phyloP scores from a whole-genome alignment of 2,329 filamentous ascomycete species.

The Gnomoniopsis sp. region DNA sequence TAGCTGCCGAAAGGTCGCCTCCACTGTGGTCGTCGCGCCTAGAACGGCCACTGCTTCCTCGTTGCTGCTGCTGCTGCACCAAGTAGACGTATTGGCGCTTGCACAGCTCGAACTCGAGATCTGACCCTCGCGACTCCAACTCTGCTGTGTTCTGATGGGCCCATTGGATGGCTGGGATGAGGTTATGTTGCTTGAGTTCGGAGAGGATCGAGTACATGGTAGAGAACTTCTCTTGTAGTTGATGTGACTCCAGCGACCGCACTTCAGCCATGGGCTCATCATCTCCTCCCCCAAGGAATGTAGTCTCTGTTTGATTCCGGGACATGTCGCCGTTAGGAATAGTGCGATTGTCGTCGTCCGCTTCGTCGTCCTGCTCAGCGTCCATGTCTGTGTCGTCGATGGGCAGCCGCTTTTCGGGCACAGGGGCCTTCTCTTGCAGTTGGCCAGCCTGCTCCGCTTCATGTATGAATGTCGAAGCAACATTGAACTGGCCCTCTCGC shows the following conservation, averaged over 20 bases:
- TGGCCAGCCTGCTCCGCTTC: slow-evolving; percentile 51
- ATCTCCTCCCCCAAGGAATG: slow-evolving; percentile 19
- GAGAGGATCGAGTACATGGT: slow-evolving; percentile 90
- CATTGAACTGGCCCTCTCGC: slow-evolving; percentile 87
- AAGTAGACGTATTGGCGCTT: slow-evolving; percentile 88
- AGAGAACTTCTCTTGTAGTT: slow-evolving; percentile 76
- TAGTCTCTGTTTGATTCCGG: background rate
- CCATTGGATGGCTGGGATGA: slow-evolving; percentile 85
- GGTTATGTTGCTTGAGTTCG: slow-evolving; percentile 69
- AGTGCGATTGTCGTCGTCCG: slow-evolving; percentile 3
- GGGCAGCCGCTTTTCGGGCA: background rate
- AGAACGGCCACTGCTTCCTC: background rate
- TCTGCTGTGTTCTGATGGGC: slow-evolving; percentile 66
- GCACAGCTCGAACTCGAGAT: slow-evolving; percentile 91
- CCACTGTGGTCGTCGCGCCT: slow-evolving; percentile 43
- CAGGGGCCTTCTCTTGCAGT: slow-evolving; percentile 7
- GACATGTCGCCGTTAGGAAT: slow-evolving; percentile 1
- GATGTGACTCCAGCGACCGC: slow-evolving; percentile 57
- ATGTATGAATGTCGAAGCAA: slow-evolving; percentile 78
- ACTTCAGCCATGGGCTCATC: slow-evolving; percentile 33
- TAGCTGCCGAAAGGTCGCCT: slow-evolving; percentile 60
- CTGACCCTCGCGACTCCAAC: slow-evolving; percentile 80
- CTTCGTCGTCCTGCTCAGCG: slow-evolving; percentile 8
- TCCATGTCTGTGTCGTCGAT: slow-evolving; percentile 16
- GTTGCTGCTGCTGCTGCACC: slow-evolving; percentile 48